Conservation (phyloP, 192 early-diverging fungal species). For the Coemansia sp. region DNA sequence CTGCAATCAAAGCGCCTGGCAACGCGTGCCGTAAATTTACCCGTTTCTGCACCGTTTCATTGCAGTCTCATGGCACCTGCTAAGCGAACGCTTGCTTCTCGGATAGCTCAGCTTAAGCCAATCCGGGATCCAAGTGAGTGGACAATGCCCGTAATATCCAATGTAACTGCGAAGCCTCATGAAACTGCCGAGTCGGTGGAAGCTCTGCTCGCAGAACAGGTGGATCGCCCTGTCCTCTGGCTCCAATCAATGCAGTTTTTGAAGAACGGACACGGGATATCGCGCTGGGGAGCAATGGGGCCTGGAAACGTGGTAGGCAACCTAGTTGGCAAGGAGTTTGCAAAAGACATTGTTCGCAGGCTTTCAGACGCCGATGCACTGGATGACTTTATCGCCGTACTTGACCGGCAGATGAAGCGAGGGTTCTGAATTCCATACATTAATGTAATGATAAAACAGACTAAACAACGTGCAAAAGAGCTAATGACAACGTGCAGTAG, state of each 20-base stretch:
- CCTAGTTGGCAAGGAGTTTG: slow-evolving; percentile 83
- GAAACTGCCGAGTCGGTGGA: slow-evolving; percentile 58
- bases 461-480: not conserved
- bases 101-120: slow-evolving; percentile 61
- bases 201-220: slow-evolving; percentile 68
- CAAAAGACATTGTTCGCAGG: slow-evolving; percentile 64
- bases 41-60: slow-evolving; percentile 97
- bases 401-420: slow-evolving; percentile 36
- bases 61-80: slow-evolving; percentile 90
- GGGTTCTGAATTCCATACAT: slow-evolving; percentile 10
- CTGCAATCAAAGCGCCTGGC: slow-evolving; percentile 82
- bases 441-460: not conserved
- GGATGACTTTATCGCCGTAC: slow-evolving; percentile 41
- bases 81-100: slow-evolving; percentile 66
- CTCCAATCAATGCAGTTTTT: slow-evolving; percentile 77
- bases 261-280: slow-evolving; percentile 67
- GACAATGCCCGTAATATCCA: slow-evolving; percentile 82
- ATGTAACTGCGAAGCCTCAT: slow-evolving; percentile 86
- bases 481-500: not conserved
- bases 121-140: slow-evolving; percentile 61
- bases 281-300: slow-evolving; percentile 84
- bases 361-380: slow-evolving; percentile 33
- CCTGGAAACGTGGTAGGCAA: slow-evolving; percentile 88
- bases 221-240: slow-evolving; percentile 88
- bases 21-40: slow-evolving; percentile 81